phyloP scores from a whole-genome alignment of 2,329 filamentous ascomycete species.

The Pseudogymnoascus sp. region DNA sequence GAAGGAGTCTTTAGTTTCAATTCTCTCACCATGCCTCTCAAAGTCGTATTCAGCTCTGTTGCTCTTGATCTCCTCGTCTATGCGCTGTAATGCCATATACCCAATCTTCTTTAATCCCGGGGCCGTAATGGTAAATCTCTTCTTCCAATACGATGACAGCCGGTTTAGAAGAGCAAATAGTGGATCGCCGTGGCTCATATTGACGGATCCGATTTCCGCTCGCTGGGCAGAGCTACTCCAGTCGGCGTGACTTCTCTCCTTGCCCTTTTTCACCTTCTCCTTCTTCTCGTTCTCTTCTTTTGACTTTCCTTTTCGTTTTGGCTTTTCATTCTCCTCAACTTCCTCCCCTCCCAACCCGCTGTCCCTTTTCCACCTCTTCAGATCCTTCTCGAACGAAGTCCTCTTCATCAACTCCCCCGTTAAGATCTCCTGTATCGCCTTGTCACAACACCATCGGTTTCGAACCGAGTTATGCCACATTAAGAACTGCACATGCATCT shows the following conservation, averaged over 20 bases:
- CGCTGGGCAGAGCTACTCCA: constrained; percentile 64
- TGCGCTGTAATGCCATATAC: constrained; percentile 67
- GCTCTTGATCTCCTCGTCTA: constrained; percentile 65
- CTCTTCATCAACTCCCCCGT: constrained; percentile 62
- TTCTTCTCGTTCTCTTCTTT: constrained; percentile 28
- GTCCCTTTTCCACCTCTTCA: constrained; percentile 63
- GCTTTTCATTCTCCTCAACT: constrained; percentile 30
- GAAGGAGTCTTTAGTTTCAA: constrained; percentile 60
- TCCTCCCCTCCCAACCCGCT: constrained; percentile 45
- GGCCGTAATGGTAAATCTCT: constrained; percentile 66
- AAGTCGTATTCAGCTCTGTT: constrained; percentile 52
- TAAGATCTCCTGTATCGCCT: constrained; percentile 64
- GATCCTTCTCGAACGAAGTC: constrained; percentile 52
- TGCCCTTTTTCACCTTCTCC: constrained; percentile 27
- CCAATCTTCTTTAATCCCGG: constrained; percentile 83
- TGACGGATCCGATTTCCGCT: constrained; percentile 59
- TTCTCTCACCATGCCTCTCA: constrained; percentile 65
- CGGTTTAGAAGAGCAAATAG: constrained; percentile 66
- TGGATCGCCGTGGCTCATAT: constrained; percentile 78
- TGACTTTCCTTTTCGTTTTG: constrained; percentile 29
- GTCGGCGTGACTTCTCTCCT: constrained; percentile 44
- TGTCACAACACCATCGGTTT: constrained; percentile 76
- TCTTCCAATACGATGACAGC: constrained; percentile 81
- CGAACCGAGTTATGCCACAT: constrained; percentile 83
- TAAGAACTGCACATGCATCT: constrained; percentile 77